Evolutionary conservation across 164 flowering plant genomes (phyloP), one percentile per base, ranked within the genome.

Genomic region (Akebia trifoliata): DNA sequence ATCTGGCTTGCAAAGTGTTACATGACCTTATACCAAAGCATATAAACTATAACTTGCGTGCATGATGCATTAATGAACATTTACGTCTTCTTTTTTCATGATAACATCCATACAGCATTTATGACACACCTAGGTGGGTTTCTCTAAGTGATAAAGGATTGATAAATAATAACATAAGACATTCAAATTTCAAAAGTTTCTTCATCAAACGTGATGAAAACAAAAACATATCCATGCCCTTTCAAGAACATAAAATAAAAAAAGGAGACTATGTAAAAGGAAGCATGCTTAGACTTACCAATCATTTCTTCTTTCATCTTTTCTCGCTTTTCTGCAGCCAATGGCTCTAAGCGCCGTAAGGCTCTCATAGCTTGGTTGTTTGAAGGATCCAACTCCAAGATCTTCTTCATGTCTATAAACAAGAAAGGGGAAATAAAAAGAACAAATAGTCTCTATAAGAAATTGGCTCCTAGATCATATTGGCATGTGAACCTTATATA

Each of bases 281-380:
- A 32, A 66, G 10, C 40, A 46, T 43, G n/a, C 14, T 39, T 0
- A 35, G 44, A 62, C 73, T 61, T 76, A 86, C 96, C 96, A 49
- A 85, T 82, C 94, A 90, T 90, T 67, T 89, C 92, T 72, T 93
- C 98, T 69, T 90, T 93, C 97, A 93, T 78, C 76, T 87, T 93
- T 69, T 93, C 98, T 29, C 86, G 69, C 77, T 93, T 93, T 66
- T 81, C 87, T 42, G 70, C 87, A 34, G 98, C 97, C 59, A 85
- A 42, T 3, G 97, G 95, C 68, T 87, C 83, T 67, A 93, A 60
- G 39, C 87, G 84, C 17, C 62, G 47, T 44, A 82, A 77, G 49
- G 78, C n/a, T 72, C 67, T 83, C 69, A 66, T 85, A 52, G 87
- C 86, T 70, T 84, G 86, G 37, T 70, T 73, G 73, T 89, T 78